Percentiles rank a stretch among this genome's conserved stretches.
phyloP scores from a whole-genome alignment of 192 early-diverging fungal genomes.

The Lunasporangiospora selenospora region DNA sequence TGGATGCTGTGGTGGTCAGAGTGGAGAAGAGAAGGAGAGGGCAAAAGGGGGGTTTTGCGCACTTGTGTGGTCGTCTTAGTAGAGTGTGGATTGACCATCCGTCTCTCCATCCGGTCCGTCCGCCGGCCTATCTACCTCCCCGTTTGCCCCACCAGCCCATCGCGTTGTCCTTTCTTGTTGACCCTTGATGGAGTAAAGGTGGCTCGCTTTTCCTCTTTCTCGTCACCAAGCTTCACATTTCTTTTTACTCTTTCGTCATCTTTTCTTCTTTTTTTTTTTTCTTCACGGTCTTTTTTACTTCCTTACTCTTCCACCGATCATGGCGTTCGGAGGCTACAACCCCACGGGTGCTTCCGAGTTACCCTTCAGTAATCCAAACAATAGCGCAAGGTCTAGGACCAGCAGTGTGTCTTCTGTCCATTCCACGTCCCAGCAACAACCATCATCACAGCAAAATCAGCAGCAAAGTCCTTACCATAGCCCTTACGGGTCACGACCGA shows the following conservation, averaged over 20 bases:
- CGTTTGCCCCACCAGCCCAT: background rate
- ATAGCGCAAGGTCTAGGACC: conserved; percentile 16
- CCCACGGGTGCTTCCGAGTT: conserved; percentile 34
- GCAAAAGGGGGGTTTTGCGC: too few species aligned
- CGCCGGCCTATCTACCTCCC: background rate
- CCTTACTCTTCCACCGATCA: background rate
- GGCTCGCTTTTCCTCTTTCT: background rate
- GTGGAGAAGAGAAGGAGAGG: too few species aligned
- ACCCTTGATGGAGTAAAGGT: too few species aligned
- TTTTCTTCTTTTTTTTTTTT: background rate
- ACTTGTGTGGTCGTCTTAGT: background rate
- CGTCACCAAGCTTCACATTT: background rate
- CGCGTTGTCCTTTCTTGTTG: background rate
- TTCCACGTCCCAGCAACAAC: conserved; percentile 14
- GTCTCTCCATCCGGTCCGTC: background rate
- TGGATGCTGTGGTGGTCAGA: too few species aligned
- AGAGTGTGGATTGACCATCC: too few species aligned
- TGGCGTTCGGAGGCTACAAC: conserved; percentile 42
- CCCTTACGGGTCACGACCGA: conserved; percentile 25
- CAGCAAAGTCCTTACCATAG: conserved; percentile 16
- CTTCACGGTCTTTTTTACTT: background rate
- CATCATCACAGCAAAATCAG: conserved; percentile 19
- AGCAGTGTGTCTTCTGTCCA: conserved; percentile 36
- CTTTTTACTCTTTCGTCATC: background rate
- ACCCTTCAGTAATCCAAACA: conserved; percentile 18